phyloP scores from a whole-genome alignment of 805 yeast species.

The Cyberlindnera subsufficiens region DNA sequence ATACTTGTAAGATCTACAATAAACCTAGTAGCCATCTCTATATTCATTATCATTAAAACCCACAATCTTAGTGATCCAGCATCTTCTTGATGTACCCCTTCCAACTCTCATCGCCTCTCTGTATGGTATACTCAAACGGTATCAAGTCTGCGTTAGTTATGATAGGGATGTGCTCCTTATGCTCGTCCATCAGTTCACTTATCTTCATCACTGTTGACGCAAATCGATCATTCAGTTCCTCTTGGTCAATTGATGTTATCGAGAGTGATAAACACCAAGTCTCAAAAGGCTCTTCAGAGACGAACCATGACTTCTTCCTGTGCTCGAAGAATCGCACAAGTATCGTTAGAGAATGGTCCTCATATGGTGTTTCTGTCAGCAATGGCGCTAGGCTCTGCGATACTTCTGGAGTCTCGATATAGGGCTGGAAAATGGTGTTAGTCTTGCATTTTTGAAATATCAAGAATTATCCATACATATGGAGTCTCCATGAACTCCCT shows the following conservation, averaged over 20 bases:
- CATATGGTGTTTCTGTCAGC: too few species aligned
- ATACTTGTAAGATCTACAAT: neutral
- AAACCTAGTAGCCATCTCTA: neutral
- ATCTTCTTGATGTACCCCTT: constrained; percentile 36
- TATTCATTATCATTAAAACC: neutral
- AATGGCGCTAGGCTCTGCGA: too few species aligned
- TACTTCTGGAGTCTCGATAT: too few species aligned
- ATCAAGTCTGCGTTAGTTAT: constrained; percentile 58
- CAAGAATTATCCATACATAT: constrained; percentile 28
- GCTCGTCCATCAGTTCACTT: constrained; percentile 42
- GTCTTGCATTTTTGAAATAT: neutral
- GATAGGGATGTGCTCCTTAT: constrained; percentile 69
- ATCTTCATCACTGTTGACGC: constrained; percentile 23
- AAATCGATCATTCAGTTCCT: constrained; percentile 5
- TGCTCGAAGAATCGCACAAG: too few species aligned
- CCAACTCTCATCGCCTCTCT: constrained; percentile 23
- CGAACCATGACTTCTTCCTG: too few species aligned
- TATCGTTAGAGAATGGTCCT: too few species aligned
- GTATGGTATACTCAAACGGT: constrained; percentile 55
- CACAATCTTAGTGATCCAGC: constrained; percentile 11
- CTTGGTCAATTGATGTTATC: too few species aligned
- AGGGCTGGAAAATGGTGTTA: too few species aligned
- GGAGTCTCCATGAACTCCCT: constrained; percentile 53
- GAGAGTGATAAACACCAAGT: too few species aligned
- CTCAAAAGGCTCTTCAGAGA: too few species aligned